phyloP scores from a whole-genome alignment of 805 yeast species.

The Tanozyma kutaoensis region DNA sequence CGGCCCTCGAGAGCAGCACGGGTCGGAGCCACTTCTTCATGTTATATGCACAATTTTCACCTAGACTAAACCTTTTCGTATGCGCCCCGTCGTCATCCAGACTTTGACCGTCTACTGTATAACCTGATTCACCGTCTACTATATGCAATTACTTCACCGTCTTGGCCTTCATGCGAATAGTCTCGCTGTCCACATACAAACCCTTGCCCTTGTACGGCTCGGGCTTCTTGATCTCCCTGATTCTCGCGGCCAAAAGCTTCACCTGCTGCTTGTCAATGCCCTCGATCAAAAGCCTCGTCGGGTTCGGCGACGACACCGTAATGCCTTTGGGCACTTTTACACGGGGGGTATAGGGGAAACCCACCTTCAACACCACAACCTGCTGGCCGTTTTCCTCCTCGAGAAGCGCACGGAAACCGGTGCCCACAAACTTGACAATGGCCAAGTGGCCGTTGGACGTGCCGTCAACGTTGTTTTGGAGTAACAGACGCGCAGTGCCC shows the following conservation, averaged over 20 bases:
- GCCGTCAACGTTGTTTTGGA: slow-evolving; percentile 72
- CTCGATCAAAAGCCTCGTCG: slow-evolving; percentile 74
- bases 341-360: slow-evolving; percentile 72
- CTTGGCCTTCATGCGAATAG: slow-evolving; percentile 80
- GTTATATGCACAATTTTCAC: too few species aligned
- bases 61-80: too few species aligned
- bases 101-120: too few species aligned
- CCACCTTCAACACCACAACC: slow-evolving; percentile 69
- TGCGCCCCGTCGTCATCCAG: too few species aligned
- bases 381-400: slow-evolving; percentile 40
- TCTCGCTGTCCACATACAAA: slow-evolving; percentile 82
- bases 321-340: slow-evolving; percentile 68
- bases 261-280: slow-evolving; percentile 85
- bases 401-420: slow-evolving; percentile 86
- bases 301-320: slow-evolving; percentile 65
- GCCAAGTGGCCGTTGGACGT: slow-evolving; percentile 89
- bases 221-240: slow-evolving; percentile 84
- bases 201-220: slow-evolving; percentile 99
- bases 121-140: too few species aligned
- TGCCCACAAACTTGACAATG: slow-evolving; percentile 82
- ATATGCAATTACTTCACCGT: slow-evolving; percentile 58
- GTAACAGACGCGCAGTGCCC: slow-evolving; percentile 82
- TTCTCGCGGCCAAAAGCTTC: slow-evolving; percentile 73
- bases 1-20: too few species aligned
- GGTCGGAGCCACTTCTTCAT: too few species aligned